A percentile compares a stretch with the other conserved stretches of the same genome.
Conservation (phyloP, 305 asterid species). For the Fraxinus baroniana region DNA sequence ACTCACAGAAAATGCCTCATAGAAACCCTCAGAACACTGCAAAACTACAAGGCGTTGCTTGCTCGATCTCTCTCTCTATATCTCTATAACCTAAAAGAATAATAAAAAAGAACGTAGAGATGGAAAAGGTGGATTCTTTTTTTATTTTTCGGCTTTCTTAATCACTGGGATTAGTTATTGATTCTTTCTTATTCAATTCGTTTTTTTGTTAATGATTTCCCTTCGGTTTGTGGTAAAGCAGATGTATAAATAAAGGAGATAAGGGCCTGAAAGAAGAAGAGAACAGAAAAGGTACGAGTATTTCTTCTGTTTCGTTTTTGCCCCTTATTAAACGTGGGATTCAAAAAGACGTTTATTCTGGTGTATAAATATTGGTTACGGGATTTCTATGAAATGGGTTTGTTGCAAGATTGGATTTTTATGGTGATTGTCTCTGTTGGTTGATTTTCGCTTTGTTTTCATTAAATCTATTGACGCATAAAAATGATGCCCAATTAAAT, state of each 20-base stretch:
- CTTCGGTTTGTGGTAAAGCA: conserved; percentile 41
- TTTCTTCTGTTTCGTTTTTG: conserved; percentile 12
- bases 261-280: conserved; percentile 14
- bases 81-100: background rate
- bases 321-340: conserved; percentile 23
- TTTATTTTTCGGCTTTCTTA: conserved; percentile 1
- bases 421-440: conserved; percentile 14
- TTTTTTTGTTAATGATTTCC: conserved; percentile 18
- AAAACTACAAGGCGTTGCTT: conserved; percentile 42
- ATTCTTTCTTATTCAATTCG: conserved; percentile 11
- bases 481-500: too few relatives aligned
- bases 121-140: conserved; percentile 24
- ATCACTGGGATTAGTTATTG: conserved; percentile 16
- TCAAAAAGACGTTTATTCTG: conserved; percentile 4
- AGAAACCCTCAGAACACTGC: conserved; percentile 22
- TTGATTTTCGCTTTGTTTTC: conserved; percentile 2
- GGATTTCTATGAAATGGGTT: conserved; percentile 17
- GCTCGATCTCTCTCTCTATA: conserved; percentile 55
- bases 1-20: conserved; percentile 22
- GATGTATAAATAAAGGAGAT: conserved; percentile 16
- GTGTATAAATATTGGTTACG: conserved; percentile 7
- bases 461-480: too few relatives aligned
- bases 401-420: background rate
- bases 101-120: conserved; percentile 8
- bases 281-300: conserved; percentile 31